Evolutionary conservation across 495 filamentous ascomycete species (phyloP).

Genomic region (Halenospora varia): DNA sequence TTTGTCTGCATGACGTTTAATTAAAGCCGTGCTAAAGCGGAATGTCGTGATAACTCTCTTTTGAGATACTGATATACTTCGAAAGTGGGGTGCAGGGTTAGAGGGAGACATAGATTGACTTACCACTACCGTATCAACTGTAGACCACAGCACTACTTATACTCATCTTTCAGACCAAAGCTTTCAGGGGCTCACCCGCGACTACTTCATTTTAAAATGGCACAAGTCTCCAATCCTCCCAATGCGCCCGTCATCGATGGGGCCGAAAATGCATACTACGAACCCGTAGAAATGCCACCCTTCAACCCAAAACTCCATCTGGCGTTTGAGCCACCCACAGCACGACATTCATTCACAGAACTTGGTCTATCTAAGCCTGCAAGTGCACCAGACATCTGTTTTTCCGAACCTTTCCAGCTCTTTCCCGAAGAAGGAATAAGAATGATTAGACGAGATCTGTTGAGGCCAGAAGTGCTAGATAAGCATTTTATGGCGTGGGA

Average conservation of each 20-base stretch:
- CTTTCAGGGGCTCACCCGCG: no score
- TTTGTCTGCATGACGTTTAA: no score
- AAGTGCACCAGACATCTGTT: constrained; percentile 6
- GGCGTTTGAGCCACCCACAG: neutral
- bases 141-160: no score
- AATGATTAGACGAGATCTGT: neutral
- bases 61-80: no score
- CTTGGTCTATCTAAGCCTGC: constrained; percentile 1
- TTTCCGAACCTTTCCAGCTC: constrained; percentile 9
- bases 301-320: constrained; percentile 11
- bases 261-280: neutral
- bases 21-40: no score
- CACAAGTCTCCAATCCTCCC: neutral
- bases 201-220: no score
- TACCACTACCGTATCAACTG: no score
- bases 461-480: constrained; percentile 1
- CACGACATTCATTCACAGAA: constrained; percentile 1
- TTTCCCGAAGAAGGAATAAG: constrained; percentile 9
- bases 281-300: neutral
- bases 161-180: no score
- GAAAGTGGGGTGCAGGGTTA: no score
- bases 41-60: no score
- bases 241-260: neutral
- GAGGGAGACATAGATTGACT: no score
- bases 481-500: constrained; percentile 7